A percentile compares a stretch with the other conserved stretches of the same genome.
Evolutionary conservation across 768 basidiomycete species (phyloP).

Genomic region (Boletellus ananiceps): DNA sequence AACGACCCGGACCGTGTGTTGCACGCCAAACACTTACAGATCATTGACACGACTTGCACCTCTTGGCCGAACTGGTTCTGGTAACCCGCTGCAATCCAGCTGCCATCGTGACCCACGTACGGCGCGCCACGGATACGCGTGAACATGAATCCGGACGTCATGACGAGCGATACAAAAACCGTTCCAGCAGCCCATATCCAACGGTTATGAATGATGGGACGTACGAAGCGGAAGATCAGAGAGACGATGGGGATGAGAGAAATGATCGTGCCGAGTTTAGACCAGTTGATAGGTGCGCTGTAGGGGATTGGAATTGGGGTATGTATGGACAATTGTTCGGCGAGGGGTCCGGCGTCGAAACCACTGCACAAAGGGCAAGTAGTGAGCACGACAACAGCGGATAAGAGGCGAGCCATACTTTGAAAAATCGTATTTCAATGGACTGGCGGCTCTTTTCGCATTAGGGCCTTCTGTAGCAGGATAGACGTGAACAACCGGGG

Average conservation of each 20-base stretch:
- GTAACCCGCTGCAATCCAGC: slow-evolving; percentile 86
- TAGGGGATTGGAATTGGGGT: slow-evolving; percentile 83
- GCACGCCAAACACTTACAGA: slow-evolving; percentile 59
- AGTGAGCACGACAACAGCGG: neutral
- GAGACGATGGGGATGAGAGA: slow-evolving; percentile 44
- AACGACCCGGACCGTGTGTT: neutral
- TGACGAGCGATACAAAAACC: slow-evolving; percentile 62
- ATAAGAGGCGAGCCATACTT: slow-evolving; percentile 42
- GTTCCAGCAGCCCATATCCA: slow-evolving; percentile 77
- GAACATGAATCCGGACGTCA: slow-evolving; percentile 97
- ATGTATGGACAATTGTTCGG: slow-evolving; percentile 65
- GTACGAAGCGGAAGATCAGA: slow-evolving; percentile 54
- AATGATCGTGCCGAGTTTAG: slow-evolving; percentile 45
- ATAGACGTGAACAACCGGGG: slow-evolving; percentile 79
- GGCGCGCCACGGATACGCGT: slow-evolving; percentile 83
- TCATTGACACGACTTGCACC: slow-evolving; percentile 76
- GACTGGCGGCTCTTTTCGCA: slow-evolving; percentile 47
- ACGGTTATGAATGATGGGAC: slow-evolving; percentile 61
- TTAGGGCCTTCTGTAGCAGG: slow-evolving; percentile 67
- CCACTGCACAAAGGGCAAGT: slow-evolving; percentile 49
- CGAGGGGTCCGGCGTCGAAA: slow-evolving; percentile 74
- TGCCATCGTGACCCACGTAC: slow-evolving; percentile 55
- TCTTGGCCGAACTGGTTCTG: slow-evolving; percentile 92
- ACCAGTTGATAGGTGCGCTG: slow-evolving; percentile 72
- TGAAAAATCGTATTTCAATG: slow-evolving; percentile 74